Evolutionary conservation across 2,329 filamentous ascomycete genomes (phyloP).

Genomic region (Orbilia quercus): DNA sequence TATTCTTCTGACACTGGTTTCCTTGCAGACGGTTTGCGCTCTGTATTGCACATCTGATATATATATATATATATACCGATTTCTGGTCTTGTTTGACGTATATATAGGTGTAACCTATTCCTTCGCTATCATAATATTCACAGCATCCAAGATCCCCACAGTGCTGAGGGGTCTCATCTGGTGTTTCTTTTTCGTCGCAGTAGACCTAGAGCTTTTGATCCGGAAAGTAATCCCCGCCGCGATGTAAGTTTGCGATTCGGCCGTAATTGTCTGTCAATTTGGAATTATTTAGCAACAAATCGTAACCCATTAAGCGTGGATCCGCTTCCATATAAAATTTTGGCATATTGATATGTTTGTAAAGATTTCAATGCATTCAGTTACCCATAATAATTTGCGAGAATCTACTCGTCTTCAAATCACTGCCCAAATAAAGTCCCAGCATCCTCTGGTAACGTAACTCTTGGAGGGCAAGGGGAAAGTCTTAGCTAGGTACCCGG

Average conservation of each 20-base stretch:
- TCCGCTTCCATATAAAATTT: not conserved
- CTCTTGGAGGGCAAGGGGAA: constrained; percentile 18
- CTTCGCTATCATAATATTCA: too few relatives aligned
- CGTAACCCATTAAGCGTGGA: too few relatives aligned
- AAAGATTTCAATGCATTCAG: not conserved
- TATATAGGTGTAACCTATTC: not conserved
- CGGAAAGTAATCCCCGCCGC: constrained; percentile 19
- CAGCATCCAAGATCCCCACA: constrained; percentile 17
- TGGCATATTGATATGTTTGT: too few relatives aligned
- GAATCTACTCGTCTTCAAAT: constrained; percentile 24
- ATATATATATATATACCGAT: constrained; percentile 2
- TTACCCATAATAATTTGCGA: constrained; percentile 30
- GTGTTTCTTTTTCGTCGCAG: constrained; percentile 23
- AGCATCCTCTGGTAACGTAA: constrained; percentile 24
- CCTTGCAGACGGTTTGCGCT: too few relatives aligned
- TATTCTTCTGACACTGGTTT: too few relatives aligned
- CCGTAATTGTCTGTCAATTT: constrained; percentile 30
- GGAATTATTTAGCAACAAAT: too few relatives aligned
- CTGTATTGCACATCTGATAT: not conserved
- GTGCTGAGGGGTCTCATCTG: not conserved
- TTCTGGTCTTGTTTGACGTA: constrained; percentile 6
- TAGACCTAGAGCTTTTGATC: constrained; percentile 14
- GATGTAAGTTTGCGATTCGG: constrained; percentile 17
- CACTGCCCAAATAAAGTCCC: constrained; percentile 28
- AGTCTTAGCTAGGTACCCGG: constrained; percentile 23